These are phyloP conservation scores for Myxozyma sirexii DNA, from an alignment of 805 yeast genomes.

Conservation along the genomic window DNA sequence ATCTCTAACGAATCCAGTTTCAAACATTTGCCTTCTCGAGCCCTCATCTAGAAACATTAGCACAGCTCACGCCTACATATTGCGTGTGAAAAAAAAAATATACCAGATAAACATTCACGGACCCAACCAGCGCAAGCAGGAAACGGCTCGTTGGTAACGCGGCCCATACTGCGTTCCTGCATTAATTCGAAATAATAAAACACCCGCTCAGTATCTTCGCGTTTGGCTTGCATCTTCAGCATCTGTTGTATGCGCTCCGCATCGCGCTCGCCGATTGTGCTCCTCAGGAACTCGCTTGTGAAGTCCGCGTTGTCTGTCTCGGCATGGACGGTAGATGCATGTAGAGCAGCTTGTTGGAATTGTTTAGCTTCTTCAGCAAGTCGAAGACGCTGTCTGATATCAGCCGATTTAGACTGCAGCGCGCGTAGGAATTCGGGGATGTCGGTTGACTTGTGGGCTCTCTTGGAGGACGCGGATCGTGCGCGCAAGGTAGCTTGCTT, in stretches of 20 bases:
- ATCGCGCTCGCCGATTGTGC: constrained; percentile 1
- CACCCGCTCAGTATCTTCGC: neutral
- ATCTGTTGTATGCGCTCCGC: constrained; percentile 6
- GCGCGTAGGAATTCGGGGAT: neutral
- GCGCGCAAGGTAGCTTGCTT: too few species aligned
- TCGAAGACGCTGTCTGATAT: neutral
- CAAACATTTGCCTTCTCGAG: constrained; percentile 11
- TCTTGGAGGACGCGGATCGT: too few species aligned
- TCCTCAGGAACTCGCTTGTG: constrained; percentile 2
- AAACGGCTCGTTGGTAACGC: neutral
- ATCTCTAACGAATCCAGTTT: constrained; percentile 15
- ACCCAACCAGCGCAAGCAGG: constrained; percentile 1
- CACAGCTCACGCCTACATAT: neutral
- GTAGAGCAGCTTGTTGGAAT: neutral
- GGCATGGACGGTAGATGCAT: neutral
- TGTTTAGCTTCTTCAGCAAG: neutral
- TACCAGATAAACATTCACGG: neutral
- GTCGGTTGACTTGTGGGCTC: neutral
- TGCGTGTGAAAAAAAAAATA: neutral
- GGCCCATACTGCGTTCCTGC: neutral
- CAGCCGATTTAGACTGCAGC: neutral
- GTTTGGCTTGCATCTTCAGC: neutral
- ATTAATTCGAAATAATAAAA: constrained; percentile 5
- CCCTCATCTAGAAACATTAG: neutral
- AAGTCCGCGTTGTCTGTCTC: neutral